A percentile compares a stretch with the other conserved stretches of the same genome.
Conservation (phyloP, 1,139 yeast species). For the Taiozyma sp. region DNA sequence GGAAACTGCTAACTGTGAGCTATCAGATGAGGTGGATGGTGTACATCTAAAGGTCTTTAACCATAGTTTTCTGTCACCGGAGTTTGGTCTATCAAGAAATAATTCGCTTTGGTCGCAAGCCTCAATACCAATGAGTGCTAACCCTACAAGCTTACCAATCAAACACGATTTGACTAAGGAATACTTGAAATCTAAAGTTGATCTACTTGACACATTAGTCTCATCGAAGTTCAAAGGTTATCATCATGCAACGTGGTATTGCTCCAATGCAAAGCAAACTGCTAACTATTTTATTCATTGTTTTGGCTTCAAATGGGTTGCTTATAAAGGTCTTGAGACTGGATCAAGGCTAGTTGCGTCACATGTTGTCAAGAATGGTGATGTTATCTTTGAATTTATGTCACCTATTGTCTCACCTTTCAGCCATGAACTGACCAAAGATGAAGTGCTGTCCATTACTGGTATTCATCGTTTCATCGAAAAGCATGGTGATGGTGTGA, state of each 20-base stretch:
- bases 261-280: conserved; percentile 63
- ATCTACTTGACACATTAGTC: neutral
- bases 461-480: conserved; percentile 43
- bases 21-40: neutral
- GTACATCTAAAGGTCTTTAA: neutral
- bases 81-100: neutral
- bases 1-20: neutral
- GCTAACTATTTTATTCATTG: conserved; percentile 49
- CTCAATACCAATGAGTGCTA: neutral
- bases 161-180: neutral
- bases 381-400: conserved; percentile 50
- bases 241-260: conserved; percentile 55
- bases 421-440: conserved; percentile 7
- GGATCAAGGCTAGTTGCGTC: conserved; percentile 53
- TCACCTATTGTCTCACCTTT: conserved; percentile 30
- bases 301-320: conserved; percentile 63
- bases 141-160: neutral
- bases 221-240: conserved; percentile 32
- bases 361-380: conserved; percentile 59
- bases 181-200: neutral
- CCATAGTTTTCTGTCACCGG: neutral
- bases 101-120: neutral
- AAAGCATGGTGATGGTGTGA: conserved; percentile 74
- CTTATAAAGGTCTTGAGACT: conserved; percentile 64
- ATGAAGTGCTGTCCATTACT: conserved; percentile 23